Conservation (phyloP, 176 grass and related monocot genomes). For the Elymus sibiricus region DNA sequence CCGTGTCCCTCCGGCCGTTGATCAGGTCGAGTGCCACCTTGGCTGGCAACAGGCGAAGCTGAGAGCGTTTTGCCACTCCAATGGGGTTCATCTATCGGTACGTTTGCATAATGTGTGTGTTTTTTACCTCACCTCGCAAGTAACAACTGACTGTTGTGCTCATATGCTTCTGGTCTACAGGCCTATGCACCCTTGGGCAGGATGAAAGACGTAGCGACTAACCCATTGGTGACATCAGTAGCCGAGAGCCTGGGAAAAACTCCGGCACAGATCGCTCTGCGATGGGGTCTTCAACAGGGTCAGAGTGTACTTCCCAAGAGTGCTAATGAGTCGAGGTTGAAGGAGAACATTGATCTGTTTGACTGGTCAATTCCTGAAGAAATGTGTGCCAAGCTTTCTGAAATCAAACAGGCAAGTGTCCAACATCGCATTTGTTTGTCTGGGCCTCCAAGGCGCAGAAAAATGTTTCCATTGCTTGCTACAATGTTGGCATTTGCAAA, state of each 20-base stretch:
- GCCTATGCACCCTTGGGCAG: slow-evolving; percentile 61
- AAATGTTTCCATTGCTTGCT: background rate
- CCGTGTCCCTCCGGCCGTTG: slow-evolving; percentile 54
- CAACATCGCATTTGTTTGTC: background rate
- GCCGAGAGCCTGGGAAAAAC: slow-evolving; percentile 63
- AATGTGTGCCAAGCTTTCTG: slow-evolving; percentile 39
- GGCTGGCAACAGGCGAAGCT: slow-evolving; percentile 66
- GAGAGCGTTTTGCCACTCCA: slow-evolving; percentile 47
- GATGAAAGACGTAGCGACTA: slow-evolving; percentile 34
- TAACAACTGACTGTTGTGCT: background rate
- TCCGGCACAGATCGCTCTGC: slow-evolving; percentile 51
- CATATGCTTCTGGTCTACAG: slow-evolving; percentile 32
- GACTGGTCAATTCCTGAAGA: slow-evolving; percentile 76
- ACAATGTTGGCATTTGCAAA: background rate
- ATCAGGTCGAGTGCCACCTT: slow-evolving; percentile 81
- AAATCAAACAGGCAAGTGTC: slow-evolving; percentile 58
- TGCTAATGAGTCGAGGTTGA: slow-evolving; percentile 53
- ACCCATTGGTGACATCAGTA: slow-evolving; percentile 36
- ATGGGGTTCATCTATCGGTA: slow-evolving; percentile 66
- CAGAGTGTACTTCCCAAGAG: slow-evolving; percentile 76
- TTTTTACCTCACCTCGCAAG: background rate
- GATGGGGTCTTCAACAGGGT: slow-evolving; percentile 66
- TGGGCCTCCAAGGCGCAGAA: background rate
- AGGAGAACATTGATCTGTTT: slow-evolving; percentile 57
- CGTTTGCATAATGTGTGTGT: background rate